These are phyloP conservation scores for Teunomyces barrocoloradensis DNA, from an alignment of 805 yeast species.

Conservation along the genomic window DNA sequence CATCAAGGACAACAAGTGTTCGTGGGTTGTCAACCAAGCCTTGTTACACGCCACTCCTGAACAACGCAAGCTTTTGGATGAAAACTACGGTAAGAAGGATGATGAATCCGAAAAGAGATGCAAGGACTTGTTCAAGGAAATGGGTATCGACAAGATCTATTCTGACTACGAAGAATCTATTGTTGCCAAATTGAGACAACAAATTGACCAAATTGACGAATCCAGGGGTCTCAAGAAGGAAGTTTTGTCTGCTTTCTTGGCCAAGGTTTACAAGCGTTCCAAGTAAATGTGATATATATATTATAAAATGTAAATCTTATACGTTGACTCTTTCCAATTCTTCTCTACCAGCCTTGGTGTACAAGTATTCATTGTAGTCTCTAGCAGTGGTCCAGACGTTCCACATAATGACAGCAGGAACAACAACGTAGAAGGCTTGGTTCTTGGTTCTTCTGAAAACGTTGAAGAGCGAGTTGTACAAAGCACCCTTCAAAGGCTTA, in stretches of 20 bases:
- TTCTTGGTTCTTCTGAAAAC: conserved; percentile 88
- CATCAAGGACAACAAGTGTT: conserved; percentile 96
- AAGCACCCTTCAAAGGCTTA: conserved; percentile 83
- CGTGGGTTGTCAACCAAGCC: conserved; percentile 96
- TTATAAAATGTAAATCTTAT: conserved; percentile 15
- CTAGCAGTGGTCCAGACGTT: conserved; percentile 83
- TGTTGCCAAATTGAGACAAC: conserved; percentile 59
- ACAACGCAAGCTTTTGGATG: conserved; percentile 80
- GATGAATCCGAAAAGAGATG: conserved; percentile 62
- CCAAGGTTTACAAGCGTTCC: conserved; percentile 90
- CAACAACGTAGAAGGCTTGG: conserved; percentile 72
- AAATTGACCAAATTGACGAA: conserved; percentile 79
- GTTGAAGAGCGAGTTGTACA: conserved; percentile 86
- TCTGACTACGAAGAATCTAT: conserved; percentile 77
- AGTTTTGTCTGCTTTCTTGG: conserved; percentile 80
- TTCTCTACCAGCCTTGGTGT: conserved; percentile 97
- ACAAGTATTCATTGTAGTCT: conserved; percentile 88
- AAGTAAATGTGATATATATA: conserved; percentile 47
- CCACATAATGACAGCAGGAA: conserved; percentile 83
- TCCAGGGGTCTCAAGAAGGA: conserved; percentile 88
- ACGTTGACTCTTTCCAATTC: conserved; percentile 72
- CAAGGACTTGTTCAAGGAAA: conserved; percentile 69
- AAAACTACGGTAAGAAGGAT: conserved; percentile 86
- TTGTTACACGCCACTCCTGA: conserved; percentile 71
- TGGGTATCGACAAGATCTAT: conserved; percentile 70